These are phyloP conservation scores for Coniophora puteana DNA, from an alignment of 1,284 basidiomycete species.

Conservation along the genomic window DNA sequence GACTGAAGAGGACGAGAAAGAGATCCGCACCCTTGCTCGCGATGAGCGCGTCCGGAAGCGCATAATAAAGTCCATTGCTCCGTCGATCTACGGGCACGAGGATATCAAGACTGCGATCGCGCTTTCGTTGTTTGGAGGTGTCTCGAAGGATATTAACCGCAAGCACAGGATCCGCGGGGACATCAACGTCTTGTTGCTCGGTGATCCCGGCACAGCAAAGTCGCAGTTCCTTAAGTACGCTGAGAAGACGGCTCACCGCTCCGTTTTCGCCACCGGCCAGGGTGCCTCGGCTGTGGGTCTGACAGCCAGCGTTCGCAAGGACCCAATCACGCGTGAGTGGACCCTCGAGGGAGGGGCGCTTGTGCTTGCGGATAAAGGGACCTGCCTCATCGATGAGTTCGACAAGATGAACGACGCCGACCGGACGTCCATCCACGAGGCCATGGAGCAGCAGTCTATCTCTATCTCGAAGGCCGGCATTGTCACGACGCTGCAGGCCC, in stretches of 20 bases:
- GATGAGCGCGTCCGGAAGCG: constrained; percentile 96
- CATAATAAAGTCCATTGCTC: constrained; percentile 97
- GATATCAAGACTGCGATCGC: constrained; percentile 98
- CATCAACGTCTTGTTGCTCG: constrained; percentile 94
- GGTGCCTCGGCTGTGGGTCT: constrained; percentile 98
- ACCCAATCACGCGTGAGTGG: constrained; percentile 97
- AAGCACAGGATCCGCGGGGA: constrained; percentile 97
- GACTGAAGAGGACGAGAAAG: constrained; percentile 94
- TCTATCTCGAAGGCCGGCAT: constrained; percentile 99
- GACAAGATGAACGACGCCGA: constrained; percentile 99
- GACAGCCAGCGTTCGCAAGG: constrained; percentile 96
- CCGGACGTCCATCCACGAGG: constrained; percentile 97
- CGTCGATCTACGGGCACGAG: constrained; percentile 98
- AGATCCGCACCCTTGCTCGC: constrained; percentile 81
- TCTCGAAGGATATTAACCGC: constrained; percentile 93
- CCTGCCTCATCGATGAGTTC: constrained; percentile 98
- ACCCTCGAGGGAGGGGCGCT: constrained; percentile 97
- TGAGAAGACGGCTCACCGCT: constrained; percentile 96
- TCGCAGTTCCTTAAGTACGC: constrained; percentile 99
- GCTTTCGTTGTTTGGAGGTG: constrained; percentile 91
- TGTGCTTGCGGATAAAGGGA: constrained; percentile 98
- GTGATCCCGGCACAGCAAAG: constrained; percentile 98
- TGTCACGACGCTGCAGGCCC: constrained; percentile 93
- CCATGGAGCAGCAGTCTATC: constrained; percentile 99
- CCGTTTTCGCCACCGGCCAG: constrained; percentile 98